Base-by-base conservation (phyloP, 1,284 basidiomycete species). In the Trametes hirsuta region DNA sequence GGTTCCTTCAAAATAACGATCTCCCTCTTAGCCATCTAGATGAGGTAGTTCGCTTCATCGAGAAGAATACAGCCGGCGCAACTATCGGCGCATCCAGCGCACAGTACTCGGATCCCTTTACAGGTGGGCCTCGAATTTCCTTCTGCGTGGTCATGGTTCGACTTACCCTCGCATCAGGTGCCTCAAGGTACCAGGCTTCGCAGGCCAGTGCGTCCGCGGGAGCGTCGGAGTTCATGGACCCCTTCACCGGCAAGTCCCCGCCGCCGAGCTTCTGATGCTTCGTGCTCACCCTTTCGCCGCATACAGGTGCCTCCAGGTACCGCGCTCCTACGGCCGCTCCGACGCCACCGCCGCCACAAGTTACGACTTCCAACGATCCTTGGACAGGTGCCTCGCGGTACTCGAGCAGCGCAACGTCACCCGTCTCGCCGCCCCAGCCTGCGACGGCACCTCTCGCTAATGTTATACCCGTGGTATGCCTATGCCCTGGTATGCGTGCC, bases 1-100 rank as follows among this genome's bases (percentile, higher is more conserved):
- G 85, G 34, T 99, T 99, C 81, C 77, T 99, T 49, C 81, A 90
- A 61, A 79, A 79, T 59, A 91, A 99, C 72, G 90, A 98, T 40
- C 81, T 99, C 14, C 91, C 97, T 0, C 71, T 86, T 61, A 81
- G 80, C 6, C 97, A 98, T 71, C 77, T 94, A 21, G 97, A 99
- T 67, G 86, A 99, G 75, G 91, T 99, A 18, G 96, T 94, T 30
- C 81, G 83, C 48, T 99, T 98, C 75, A 98, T 99, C 60, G 91
- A 98, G 74, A 92, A 92, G 76, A 98, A 97, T 68, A 91, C 95
- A 0, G 76, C 82, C 12, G 93, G 92, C 2, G 86, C 93, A 6
- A 87, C 81, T 56, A 76, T 97, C 3, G 90, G 88, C 41, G 70
- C 74, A 6, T 76, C 80, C 14, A 74, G 74, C 47, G 81, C 78